Conservation (phyloP, 768 basidiomycete genomes). For the Lanmaoa rubissima region DNA sequence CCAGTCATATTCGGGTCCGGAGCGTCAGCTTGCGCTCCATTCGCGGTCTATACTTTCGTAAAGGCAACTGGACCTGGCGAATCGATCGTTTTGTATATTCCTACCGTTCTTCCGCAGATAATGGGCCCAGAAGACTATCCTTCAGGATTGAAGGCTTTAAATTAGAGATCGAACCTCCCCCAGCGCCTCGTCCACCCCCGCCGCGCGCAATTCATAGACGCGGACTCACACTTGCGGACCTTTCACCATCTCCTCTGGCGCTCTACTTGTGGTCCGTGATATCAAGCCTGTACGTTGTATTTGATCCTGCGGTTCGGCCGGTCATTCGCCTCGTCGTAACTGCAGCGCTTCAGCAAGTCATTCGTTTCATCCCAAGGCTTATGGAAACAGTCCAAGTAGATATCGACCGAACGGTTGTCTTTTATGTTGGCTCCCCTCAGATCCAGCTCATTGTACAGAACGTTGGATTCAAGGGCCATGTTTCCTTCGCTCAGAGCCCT, state of each 20-base stretch:
- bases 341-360: slow-evolving; percentile 52
- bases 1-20: slow-evolving; percentile 61
- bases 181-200: slow-evolving; percentile 12
- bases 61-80: slow-evolving; percentile 50
- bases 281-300: slow-evolving; percentile 38
- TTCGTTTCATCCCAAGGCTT: slow-evolving; percentile 65
- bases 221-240: slow-evolving; percentile 42
- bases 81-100: slow-evolving; percentile 66
- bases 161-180: slow-evolving; percentile 42
- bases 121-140: slow-evolving; percentile 52
- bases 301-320: slow-evolving; percentile 65
- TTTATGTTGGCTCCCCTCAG: slow-evolving; percentile 50
- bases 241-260: slow-evolving; percentile 37
- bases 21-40: slow-evolving; percentile 78
- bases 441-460: slow-evolving; percentile 50
- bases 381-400: slow-evolving; percentile 70
- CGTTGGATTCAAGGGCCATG: slow-evolving; percentile 50
- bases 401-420: slow-evolving; percentile 52
- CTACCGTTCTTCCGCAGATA: slow-evolving; percentile 50
- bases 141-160: slow-evolving; percentile 61
- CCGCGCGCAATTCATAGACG: slow-evolving; percentile 34
- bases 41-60: slow-evolving; percentile 68
- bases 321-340: slow-evolving; percentile 55
- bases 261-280: slow-evolving; percentile 33
- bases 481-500: slow-evolving; percentile 54